These are phyloP conservation scores for Candida xiaguanensis DNA, from an alignment of 805 yeast species.

Conservation along the genomic window DNA sequence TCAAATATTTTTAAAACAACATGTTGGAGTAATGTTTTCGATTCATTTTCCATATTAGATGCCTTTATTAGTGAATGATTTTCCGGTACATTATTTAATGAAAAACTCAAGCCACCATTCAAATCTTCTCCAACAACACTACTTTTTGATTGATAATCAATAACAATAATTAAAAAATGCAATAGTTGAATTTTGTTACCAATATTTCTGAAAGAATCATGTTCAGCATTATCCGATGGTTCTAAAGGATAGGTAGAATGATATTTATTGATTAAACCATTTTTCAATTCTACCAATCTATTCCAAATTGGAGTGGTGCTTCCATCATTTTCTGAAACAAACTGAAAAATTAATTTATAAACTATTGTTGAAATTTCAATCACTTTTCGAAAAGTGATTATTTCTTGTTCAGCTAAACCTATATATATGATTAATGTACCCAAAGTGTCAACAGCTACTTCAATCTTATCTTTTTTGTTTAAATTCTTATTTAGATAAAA, in stretches of 20 bases:
- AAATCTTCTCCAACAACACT: conserved; percentile 17
- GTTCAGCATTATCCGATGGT: conserved; percentile 45
- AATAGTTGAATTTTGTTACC: conserved; percentile 66
- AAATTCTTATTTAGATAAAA: conserved; percentile 27
- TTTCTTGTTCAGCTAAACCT: conserved; percentile 20
- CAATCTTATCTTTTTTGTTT: conserved; percentile 26
- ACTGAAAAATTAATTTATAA: conserved; percentile 42
- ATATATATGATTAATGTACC: conserved; percentile 27
- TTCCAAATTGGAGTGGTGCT: conserved; percentile 47
- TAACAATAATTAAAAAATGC: conserved; percentile 55
- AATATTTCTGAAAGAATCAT: conserved; percentile 47
- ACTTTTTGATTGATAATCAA: conserved; percentile 46
- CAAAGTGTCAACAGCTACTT: conserved; percentile 39
- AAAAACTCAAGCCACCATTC: conserved; percentile 31
- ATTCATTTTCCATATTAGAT: conserved; percentile 59
- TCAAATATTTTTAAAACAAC: conserved; percentile 53
- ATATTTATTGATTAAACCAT: conserved; percentile 58
- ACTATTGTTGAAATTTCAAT: conserved; percentile 38
- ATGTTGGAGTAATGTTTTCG: conserved; percentile 60
- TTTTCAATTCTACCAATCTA: conserved; percentile 52
- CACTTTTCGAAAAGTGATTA: conserved; percentile 26
- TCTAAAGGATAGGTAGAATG: conserved; percentile 51
- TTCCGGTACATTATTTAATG: conserved; percentile 47
- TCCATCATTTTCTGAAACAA: conserved; percentile 46
- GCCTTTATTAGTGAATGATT: conserved; percentile 65